Base-by-base conservation (phyloP, 1,284 basidiomycete species). In the Cutaneotrichosporon spelunceum region DNA sequence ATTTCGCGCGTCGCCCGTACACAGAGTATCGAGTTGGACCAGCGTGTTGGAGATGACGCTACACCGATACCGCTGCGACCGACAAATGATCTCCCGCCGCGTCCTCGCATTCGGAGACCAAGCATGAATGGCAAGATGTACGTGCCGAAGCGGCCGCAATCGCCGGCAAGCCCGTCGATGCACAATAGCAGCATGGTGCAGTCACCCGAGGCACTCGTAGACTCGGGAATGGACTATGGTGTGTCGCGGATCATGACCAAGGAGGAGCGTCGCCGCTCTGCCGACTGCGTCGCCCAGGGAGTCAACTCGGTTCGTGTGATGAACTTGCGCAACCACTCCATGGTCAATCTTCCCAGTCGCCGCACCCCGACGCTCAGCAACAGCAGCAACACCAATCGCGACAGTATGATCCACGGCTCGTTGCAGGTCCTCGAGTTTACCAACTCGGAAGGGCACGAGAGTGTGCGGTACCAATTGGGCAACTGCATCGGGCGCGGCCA, bases 401-500 rank as follows among this genome's bases (percentile, higher is more conserved):
- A 67, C 56, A 64, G 66, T 53, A 53, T 66, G 48, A 29, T 85
- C 69, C 84, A 84, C 70, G 82, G 82, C n/a, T 82, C 85, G 30
- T 81, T 88, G 53, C 88, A 89, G 79, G 86, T 88, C 47, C 81
- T 97, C 39, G 85, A 93, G 50, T 85, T 96, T 55, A 81, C 83
- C 66, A 91, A 93, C 78, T 34, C 59, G 4, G 85, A 88, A 60
- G 92, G 91, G 53, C 88, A 89, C 78, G 82, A 87, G 3, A 82
- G 88, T 4, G 85, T 89, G 58, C 88, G 87, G 77, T 95, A 91
- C 76, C 91, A 93, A 90, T 82, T 96, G 21, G 93, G 93, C 36
- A 94, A 96, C 77, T 94, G 92, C 77, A 95, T 98, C 66, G 94
- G 94, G 3, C 86, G 90, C 56, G 94, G 94, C 8, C 94, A 98